These are phyloP conservation scores for Calonectria pseudoreteaudii DNA, from an alignment of 2,329 filamentous ascomycete species.

Conservation along the genomic window DNA sequence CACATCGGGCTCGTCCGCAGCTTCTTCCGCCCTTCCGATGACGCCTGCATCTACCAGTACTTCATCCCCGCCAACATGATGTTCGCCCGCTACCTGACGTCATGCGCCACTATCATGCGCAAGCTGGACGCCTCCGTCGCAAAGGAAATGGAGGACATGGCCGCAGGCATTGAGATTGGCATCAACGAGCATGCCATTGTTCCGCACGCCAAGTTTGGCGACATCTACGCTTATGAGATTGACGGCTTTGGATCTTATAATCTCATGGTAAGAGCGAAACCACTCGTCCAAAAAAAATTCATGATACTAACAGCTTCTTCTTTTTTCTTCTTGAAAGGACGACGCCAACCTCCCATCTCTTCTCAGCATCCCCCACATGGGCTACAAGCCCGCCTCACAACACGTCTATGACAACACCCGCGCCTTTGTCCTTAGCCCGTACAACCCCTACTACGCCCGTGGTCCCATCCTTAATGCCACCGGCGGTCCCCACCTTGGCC, in stretches of 20 bases:
- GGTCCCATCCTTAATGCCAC: slow-evolving; percentile 64
- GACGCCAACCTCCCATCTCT: slow-evolving; percentile 74
- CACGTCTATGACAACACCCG: slow-evolving; percentile 79
- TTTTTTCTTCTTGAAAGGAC: slow-evolving; percentile 50
- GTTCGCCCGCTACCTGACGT: slow-evolving; percentile 73
- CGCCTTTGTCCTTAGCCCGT: slow-evolving; percentile 76
- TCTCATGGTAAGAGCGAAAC: slow-evolving; percentile 60
- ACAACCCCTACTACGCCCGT: slow-evolving; percentile 79
- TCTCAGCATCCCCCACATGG: slow-evolving; percentile 70
- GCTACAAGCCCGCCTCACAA: slow-evolving; percentile 69
- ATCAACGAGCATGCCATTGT: slow-evolving; percentile 78
- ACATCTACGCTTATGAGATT: slow-evolving; percentile 77
- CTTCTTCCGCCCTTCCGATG: slow-evolving; percentile 91
- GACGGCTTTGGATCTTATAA: slow-evolving; percentile 73
- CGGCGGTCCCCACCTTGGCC: slow-evolving; percentile 65
- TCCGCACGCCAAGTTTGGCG: slow-evolving; percentile 68
- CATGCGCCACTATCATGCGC: slow-evolving; percentile 59
- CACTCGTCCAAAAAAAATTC: neutral
- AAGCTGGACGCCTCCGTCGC: slow-evolving; percentile 63
- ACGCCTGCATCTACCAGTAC: slow-evolving; percentile 86
- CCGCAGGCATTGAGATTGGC: slow-evolving; percentile 67
- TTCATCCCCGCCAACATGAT: slow-evolving; percentile 93
- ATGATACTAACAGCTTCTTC: neutral
- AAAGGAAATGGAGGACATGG: slow-evolving; percentile 69
- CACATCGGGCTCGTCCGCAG: slow-evolving; percentile 87